Evolutionary conservation across 148 eudicot genomes (phyloP), one percentile per base, ranked within the genome.

Genomic region (Nepenthes mirabilis): DNA sequence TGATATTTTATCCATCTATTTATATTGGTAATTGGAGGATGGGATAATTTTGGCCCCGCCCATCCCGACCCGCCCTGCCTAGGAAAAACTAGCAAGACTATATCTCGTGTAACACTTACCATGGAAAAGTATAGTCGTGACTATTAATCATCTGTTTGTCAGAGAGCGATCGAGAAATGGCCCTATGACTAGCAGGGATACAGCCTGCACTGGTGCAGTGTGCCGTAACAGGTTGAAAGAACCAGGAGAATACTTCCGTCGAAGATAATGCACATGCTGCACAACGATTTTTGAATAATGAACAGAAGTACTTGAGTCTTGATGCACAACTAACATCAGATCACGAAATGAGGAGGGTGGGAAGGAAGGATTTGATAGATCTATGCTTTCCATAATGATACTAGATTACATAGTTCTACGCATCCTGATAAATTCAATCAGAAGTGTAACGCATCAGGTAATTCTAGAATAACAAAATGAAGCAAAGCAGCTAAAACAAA

Each of bases 211-310:
- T 1, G 82, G 82, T 37, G 77, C 79, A 36, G 77, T 69, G 49
- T 77, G 79, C 58, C 76, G 78, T 72, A 80, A 64, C 33, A 72
- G 71, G 61, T 75, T 77, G 75, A 80, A 77, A 12, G 75, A 76
- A 59, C 75, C 70, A 2, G 74, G 68, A 11, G 79, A 71, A 66
- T 78, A 78, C 70, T 74, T 78, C 57, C 70, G 66, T 52, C 74
- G 82, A 52, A 78, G 75, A 68, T 74, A 70, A 74, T 78, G 82
- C 48, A 78, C 82, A 57, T 78, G 74, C 82, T 78, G 72, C 70
- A 74, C 5, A 60, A 70, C 43, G 37, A 57, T 34, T 47, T 52
- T 37, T 9, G 55, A 52, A 50, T 13, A 1, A 47, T 50, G 37
- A 70, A 7, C 14, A 47, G 33, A 52, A 36, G 33, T 35, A 45